Base-by-base conservation (phyloP, 1,139 yeast species). In the Saccharomyces pastorianus region DNA sequence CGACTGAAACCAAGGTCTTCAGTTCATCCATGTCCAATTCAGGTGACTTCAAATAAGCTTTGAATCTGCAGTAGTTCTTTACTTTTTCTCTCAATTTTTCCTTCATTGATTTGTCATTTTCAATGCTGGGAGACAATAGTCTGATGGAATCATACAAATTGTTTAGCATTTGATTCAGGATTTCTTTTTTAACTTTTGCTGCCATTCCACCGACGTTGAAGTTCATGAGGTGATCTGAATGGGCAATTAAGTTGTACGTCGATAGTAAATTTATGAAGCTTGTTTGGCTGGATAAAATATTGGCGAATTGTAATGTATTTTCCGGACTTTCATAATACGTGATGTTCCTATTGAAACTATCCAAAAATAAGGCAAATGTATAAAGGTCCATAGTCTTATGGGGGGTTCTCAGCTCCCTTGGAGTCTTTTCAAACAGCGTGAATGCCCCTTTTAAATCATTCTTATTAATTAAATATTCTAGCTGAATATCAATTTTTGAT, bases 271-370 rank as follows among this genome's bases (percentile, higher is more conserved):
- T 59, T 1, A 61, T 46, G 47, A 64, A 64, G 17, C 58, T 52
- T 2, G 57, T 47, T 25, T 62, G 61, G 11, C 63, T 46, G 11
- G 68, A 64, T 38, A 67, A 50, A 13, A 61, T 55, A 52, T 68
- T 67, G 5, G 69, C 67, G n/a, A 67, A 58, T 47, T 68, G 71
- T 38, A 65, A 52, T 7, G 65, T 61, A 46, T 63, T 65, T 38
- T 62, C 62, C 0, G 68, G 62, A 11, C 46, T 23, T 11, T 55
- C 59, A 29, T 56, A 51, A 25, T 56, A 52, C 13, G 42, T 23
- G 2, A 38, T 31, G 46, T 14, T 3, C 6, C 13, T 17, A 41
- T 28, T 51, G 51, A 65, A 65, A 51, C 66, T 64, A 46, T 59
- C 60, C 51, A 65, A 48, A 50, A 66, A 68, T 6, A 57, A 47